These are phyloP conservation scores for Fusarium sp. DNA, from an alignment of 2,329 filamentous ascomycete species.

Conservation along the genomic window DNA sequence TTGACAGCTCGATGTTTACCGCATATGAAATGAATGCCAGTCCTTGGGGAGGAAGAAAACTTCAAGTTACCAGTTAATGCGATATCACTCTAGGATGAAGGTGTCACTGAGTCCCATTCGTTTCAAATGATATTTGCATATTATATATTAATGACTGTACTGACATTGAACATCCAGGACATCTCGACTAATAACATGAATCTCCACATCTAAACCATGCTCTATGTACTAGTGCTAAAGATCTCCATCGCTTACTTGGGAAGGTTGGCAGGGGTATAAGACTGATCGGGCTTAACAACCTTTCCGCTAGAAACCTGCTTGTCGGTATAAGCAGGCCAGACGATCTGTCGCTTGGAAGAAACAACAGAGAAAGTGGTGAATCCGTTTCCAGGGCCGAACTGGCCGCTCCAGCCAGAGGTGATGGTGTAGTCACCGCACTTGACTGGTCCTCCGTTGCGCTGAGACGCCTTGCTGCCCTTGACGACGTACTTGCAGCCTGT, in stretches of 20 bases:
- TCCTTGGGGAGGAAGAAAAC: no score
- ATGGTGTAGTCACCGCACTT: conserved; percentile 62
- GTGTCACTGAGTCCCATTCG: neutral
- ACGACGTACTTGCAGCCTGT: conserved; percentile 45
- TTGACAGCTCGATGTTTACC: no score
- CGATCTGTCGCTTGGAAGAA: conserved; percentile 54
- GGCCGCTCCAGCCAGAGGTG: conserved; percentile 65
- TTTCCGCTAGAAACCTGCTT: conserved; percentile 57
- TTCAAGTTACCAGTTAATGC: neutral
- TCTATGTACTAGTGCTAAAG: neutral
- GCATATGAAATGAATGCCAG: no score
- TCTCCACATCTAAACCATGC: neutral
- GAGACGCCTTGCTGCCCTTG: conserved; percentile 49
- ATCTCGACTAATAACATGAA: neutral
- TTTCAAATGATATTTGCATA: neutral
- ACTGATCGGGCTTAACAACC: conserved; percentile 61
- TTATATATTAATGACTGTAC: neutral
- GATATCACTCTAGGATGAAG: rapidly evolving
- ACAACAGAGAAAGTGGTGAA: conserved; percentile 66
- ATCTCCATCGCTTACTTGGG: conserved; percentile 14
- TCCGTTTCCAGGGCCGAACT: conserved; percentile 63
- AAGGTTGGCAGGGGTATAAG: conserved; percentile 52
- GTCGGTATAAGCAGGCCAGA: conserved; percentile 66
- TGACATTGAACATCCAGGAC: neutral
- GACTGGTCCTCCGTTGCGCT: conserved; percentile 52